Conservation (phyloP, 169 alveolate genomes). For the Plasmodium inui region DNA sequence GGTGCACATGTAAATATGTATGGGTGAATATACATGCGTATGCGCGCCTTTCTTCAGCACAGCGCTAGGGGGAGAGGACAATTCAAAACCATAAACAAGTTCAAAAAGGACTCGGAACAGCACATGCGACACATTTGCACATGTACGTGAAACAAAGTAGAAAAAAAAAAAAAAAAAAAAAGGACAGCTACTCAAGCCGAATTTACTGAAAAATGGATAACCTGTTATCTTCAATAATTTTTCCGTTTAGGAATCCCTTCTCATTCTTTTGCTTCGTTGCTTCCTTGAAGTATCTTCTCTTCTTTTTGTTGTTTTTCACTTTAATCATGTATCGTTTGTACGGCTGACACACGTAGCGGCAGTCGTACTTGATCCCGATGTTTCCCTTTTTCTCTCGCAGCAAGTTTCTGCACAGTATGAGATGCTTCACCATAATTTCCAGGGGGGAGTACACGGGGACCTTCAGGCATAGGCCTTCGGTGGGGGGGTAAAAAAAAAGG, state of each 20-base stretch:
- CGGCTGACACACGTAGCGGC: slow-evolving; percentile 75
- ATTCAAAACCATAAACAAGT: neutral
- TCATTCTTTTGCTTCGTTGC: slow-evolving; percentile 47
- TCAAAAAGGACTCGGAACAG: neutral
- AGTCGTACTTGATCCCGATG: slow-evolving; percentile 64
- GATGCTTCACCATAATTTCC: slow-evolving; percentile 70
- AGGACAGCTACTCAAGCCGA: neutral
- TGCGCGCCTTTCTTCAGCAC: neutral
- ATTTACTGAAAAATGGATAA: slow-evolving; percentile 69
- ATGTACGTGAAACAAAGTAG: neutral
- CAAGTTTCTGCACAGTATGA: slow-evolving; percentile 61
- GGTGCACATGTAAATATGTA: neutral
- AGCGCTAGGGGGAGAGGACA: neutral
- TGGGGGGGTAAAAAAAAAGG: slow-evolving; percentile 1
- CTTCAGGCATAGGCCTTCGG: slow-evolving; percentile 42
- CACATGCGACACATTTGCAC: neutral
- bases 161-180: slow-evolving; percentile 17
- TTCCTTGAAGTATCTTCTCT: slow-evolving; percentile 66
- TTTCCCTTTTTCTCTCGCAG: slow-evolving; percentile 69
- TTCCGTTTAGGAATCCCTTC: slow-evolving; percentile 57
- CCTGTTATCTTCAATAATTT: slow-evolving; percentile 63
- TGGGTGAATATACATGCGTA: neutral
- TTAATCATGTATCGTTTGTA: slow-evolving; percentile 73
- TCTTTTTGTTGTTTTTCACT: slow-evolving; percentile 63
- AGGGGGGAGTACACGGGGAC: slow-evolving; percentile 75